Base-by-base conservation (phyloP, 768 basidiomycete species). In the Polyporus arcularius region DNA sequence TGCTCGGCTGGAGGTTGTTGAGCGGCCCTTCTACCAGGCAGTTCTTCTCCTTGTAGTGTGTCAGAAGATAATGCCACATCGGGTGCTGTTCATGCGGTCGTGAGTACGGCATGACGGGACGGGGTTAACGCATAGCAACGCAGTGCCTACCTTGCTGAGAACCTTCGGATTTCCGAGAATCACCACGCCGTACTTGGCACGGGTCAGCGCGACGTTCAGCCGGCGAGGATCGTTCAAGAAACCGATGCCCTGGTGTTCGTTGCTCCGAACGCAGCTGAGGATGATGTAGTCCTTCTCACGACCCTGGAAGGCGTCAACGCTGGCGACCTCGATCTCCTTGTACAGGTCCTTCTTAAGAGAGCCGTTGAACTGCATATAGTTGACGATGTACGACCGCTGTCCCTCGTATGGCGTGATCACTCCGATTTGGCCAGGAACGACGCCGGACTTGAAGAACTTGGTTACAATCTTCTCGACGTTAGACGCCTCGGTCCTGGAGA, bases 131-230 rank as follows among this genome's bases (percentile, higher is more conserved):
- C 26, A 50, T 7, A 40, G 50, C 11, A 48, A 30, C 18, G 55
- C 53, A 57, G 11, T 18, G 68, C 81, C 42, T 65, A 94, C 96
- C 89, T 98, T 99, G 88, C 94, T 97, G 51, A 99, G 79, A 57
- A 99, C 96, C 74, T 98, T 98, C 3, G 97, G 97, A 73, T 99
- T 99, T n/a, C 97, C 97, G n/a, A 99, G 82, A 68, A 99, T 98
- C 52, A 99, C 97, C 9, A 96, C 90, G 3, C 97, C 97, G 71
- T 98, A 99, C 74, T 98, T 98, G 42, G 97, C 96, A 63, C 97
- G 85, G 1, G 97, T 98, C 46, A 99, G 82, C 28, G 97, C 97
- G 51, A 99, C 97, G 69, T 99, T 99, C 68, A 99, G 76, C 56
- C 97, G 87, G 64, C 97, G 80, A 7, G 97, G 97, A 73, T 99